A percentile compares a stretch with the other conserved stretches of the same genome.
phyloP scores from a whole-genome alignment of 2,329 filamentous ascomycete species.

The Aureobasidium subglaciale region DNA sequence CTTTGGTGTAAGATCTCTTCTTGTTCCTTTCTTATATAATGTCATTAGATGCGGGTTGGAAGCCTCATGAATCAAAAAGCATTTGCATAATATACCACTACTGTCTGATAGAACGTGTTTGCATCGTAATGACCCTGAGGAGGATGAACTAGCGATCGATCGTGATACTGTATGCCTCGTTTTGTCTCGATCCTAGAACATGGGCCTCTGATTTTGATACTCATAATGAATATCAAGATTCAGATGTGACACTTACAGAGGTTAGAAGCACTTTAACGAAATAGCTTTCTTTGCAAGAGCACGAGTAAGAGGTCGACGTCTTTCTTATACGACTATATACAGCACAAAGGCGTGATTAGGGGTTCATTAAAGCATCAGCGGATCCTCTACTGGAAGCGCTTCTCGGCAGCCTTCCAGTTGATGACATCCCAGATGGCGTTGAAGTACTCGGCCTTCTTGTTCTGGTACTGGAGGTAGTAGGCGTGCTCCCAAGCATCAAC shows the following conservation, averaged over 20 bases:
- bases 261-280: too few relatives aligned
- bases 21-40: neutral
- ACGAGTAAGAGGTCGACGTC: neutral
- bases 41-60: neutral
- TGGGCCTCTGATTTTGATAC: too few relatives aligned
- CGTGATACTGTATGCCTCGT: too few relatives aligned
- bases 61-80: conserved; percentile 48
- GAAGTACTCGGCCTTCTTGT: conserved; percentile 96
- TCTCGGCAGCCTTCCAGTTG: conserved; percentile 88
- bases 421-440: conserved; percentile 87
- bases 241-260: too few relatives aligned
- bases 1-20: conserved; percentile 40
- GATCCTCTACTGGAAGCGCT: conserved; percentile 54
- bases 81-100: conserved; percentile 50
- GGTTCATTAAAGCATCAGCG: neutral
- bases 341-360: conserved; percentile 1
- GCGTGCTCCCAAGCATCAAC: conserved; percentile 97
- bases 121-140: too few relatives aligned
- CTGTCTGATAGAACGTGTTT: too few relatives aligned
- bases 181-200: too few relatives aligned
- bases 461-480: conserved; percentile 94
- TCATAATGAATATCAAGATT: too few relatives aligned
- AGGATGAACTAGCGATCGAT: too few relatives aligned
- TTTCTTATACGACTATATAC: conserved; percentile 6
- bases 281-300: too few relatives aligned